phyloP scores from a whole-genome alignment of 1,284 basidiomycete genomes.

The Rhodofomes roseus region DNA sequence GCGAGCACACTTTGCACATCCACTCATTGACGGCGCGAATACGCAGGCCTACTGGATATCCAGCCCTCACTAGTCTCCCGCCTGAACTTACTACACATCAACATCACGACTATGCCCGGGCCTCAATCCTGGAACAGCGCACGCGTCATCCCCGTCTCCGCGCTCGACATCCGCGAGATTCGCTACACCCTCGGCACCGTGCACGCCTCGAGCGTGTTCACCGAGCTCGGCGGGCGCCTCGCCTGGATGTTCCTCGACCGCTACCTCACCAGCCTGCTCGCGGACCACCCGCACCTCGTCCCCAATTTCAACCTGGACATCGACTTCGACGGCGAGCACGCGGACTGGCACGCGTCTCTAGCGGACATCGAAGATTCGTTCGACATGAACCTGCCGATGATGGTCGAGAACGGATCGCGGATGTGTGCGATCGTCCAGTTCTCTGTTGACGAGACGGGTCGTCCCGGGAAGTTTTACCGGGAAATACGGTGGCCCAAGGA shows the following conservation, averaged over 20 bases:
- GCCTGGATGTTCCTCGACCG: constrained; percentile 1
- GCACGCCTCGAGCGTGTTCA: neutral
- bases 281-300: neutral
- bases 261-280: neutral
- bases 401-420: neutral
- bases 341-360: neutral
- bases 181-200: neutral
- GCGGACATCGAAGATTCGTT: neutral
- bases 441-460: neutral
- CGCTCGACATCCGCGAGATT: neutral
- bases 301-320: neutral
- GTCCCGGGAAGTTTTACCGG: neutral
- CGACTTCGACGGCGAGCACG: neutral
- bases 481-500: neutral
- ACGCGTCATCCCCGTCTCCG: neutral
- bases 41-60: neutral
- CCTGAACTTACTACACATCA: neutral
- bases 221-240: neutral
- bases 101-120: neutral
- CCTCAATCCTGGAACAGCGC: neutral
- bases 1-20: neutral
- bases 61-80: neutral
- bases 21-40: neutral
- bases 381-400: neutral
- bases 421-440: neutral